phyloP scores from a whole-genome alignment of 108 stramenopile genomes.

The Cafeteria roenbergensis region DNA sequence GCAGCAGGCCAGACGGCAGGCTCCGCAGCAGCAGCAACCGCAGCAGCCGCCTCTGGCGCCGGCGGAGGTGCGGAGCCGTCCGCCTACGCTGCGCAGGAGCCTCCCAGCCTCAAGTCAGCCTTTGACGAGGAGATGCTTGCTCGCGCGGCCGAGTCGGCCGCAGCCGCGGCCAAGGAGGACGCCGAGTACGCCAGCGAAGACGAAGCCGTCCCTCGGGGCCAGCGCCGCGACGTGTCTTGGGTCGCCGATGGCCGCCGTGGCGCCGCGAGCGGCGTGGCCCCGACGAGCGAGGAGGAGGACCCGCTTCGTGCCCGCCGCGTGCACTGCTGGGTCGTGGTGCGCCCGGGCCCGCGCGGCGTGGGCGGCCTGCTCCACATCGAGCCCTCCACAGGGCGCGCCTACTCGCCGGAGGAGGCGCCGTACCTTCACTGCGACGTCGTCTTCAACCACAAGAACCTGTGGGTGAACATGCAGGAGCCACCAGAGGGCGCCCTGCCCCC shows the following conservation, averaged over 20 bases:
- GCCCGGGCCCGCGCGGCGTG: slow-evolving; percentile 37
- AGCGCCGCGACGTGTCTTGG: background rate
- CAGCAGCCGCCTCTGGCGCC: no score
- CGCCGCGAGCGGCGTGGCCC: background rate
- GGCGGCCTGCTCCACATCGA: slow-evolving; percentile 44
- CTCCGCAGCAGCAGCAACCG: no score
- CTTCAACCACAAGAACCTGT: slow-evolving; percentile 57
- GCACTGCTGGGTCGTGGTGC: slow-evolving; percentile 62
- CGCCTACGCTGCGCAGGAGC: no score
- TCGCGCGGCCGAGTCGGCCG: no score
- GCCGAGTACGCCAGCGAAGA: background rate
- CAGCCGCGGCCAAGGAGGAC: no score
- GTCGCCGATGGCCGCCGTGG: background rate
- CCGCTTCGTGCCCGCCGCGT: slow-evolving; percentile 26
- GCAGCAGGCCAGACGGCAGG: no score
- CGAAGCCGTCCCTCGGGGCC: background rate
- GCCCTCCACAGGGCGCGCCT: slow-evolving; percentile 52
- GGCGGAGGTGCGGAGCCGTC: no score
- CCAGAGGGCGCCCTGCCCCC: background rate
- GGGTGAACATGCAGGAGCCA: slow-evolving; percentile 48
- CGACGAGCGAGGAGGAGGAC: slow-evolving; percentile 17
- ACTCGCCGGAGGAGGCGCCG: slow-evolving; percentile 29
- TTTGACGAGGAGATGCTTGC: no score
- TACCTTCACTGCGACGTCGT: slow-evolving; percentile 45
- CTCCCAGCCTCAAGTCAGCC: no score